Evolutionary conservation across 352 stramenopile species (phyloP).

Genomic region (Phytophthora brassicae): DNA sequence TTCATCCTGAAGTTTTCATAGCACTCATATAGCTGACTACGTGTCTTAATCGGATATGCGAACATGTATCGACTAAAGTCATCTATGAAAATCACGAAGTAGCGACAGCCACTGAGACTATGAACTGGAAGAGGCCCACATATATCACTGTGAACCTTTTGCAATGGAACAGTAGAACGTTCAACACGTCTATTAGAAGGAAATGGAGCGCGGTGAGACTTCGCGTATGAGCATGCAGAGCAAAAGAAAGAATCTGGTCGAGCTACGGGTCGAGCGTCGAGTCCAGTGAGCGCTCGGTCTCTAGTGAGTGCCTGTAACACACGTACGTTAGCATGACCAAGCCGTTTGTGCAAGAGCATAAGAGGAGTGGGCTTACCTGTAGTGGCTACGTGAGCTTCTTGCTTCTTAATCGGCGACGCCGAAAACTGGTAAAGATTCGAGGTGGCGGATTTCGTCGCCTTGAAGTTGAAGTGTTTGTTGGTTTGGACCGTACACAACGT

Average conservation of each 20-base stretch:
- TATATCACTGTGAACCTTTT: slow-evolving; percentile 14
- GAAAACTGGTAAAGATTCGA: slow-evolving; percentile 10
- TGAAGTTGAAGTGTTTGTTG: slow-evolving; percentile 11
- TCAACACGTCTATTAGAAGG: slow-evolving; percentile 6
- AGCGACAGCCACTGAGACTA: slow-evolving; percentile 6
- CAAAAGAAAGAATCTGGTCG: slow-evolving; percentile 4
- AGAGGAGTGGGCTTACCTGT: background rate
- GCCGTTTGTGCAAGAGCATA: slow-evolving; percentile 5
- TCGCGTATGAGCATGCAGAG: slow-evolving; percentile 5
- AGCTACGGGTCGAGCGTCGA: background rate
- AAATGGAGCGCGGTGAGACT: slow-evolving; percentile 6
- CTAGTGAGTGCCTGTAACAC: background rate
- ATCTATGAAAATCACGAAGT: slow-evolving; percentile 13
- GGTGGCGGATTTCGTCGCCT: background rate
- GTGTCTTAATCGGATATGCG: slow-evolving; percentile 9
- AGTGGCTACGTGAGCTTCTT: background rate
- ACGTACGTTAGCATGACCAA: slow-evolving; percentile 9
- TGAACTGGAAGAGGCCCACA: slow-evolving; percentile 6
- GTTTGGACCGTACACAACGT: background rate
- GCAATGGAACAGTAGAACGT: background rate
- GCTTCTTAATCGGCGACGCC: background rate
- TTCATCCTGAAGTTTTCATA: slow-evolving; percentile 14
- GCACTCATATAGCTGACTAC: slow-evolving; percentile 14
- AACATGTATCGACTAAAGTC: slow-evolving; percentile 2
- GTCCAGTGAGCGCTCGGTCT: background rate